Base-by-base conservation (phyloP, 1,284 basidiomycete species). In the Pholiota adiposa region DNA sequence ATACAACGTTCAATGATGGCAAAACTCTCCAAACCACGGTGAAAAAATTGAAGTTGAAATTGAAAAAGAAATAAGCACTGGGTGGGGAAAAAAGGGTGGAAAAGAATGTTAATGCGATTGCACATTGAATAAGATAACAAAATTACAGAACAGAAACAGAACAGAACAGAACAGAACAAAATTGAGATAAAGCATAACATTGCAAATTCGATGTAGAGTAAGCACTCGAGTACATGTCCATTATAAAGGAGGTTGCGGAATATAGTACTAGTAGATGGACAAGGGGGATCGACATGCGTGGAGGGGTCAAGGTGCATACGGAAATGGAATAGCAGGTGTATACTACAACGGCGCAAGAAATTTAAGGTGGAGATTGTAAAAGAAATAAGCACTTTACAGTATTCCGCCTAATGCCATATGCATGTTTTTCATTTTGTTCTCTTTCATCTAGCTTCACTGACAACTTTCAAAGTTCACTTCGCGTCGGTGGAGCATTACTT, bases 141-240 rank as follows among this genome's bases (percentile, higher is more conserved):
- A 43, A 43, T 43, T n/a, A n/a, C n/a, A n/a, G n/a, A 43, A 43
- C 40, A 43, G 19, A 43, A 43, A 21, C 40, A 21, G 18, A 40
- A 8, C n/a, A 18, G 19, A 21, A n/a, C 40, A 33, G 27, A 54
- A 54, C 40, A 36, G 25, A 54, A 27, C 27, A 29, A 33, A 31
- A 31, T 5, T 31, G n/a, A n/a, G n/a, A n/a, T n/a, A n/a, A n/a
- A n/a, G n/a, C n/a, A n/a, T n/a, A n/a, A n/a, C n/a, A n/a, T 31
- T 31, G 29, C 29, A 31, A 31, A 31, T 31, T 4, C 11, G 29
- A 5, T 27, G 29, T n/a, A n/a, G n/a, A n/a, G n/a, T n/a, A n/a
- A n/a, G n/a, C n/a, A n/a, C n/a, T n/a, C n/a, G n/a, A n/a, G n/a
- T 55, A 55, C 54, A 55, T 48, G 54, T 55, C 54, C 43, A 48